phyloP scores from a whole-genome alignment of 2,329 filamentous ascomycete genomes.

The Bipolaris zeicola region DNA sequence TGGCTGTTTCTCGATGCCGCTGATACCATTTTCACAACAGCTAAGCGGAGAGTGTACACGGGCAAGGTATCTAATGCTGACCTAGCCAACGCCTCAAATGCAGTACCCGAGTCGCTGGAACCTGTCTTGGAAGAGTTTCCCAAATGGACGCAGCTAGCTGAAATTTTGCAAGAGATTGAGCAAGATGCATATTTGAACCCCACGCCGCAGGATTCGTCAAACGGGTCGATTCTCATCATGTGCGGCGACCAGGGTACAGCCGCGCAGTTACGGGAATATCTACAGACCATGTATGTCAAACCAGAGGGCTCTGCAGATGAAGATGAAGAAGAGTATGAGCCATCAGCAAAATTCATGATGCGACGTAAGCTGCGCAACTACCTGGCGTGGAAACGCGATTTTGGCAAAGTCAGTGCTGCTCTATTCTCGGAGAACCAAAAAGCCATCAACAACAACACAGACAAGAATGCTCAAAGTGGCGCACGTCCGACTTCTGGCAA shows the following conservation, averaged over 20 bases:
- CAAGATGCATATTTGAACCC: slow-evolving; percentile 86
- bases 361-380: slow-evolving; percentile 84
- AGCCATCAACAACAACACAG: slow-evolving; percentile 69
- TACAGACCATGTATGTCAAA: slow-evolving; percentile 85
- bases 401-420: slow-evolving; percentile 79
- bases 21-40: slow-evolving; percentile 90
- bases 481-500: slow-evolving; percentile 58
- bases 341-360: slow-evolving; percentile 88
- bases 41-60: slow-evolving; percentile 84
- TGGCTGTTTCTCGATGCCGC: slow-evolving; percentile 97
- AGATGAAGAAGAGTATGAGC: slow-evolving; percentile 60
- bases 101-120: slow-evolving; percentile 66
- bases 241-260: slow-evolving; percentile 87
- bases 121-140: slow-evolving; percentile 92
- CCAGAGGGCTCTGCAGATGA: slow-evolving; percentile 53
- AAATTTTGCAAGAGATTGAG: slow-evolving; percentile 92
- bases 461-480: slow-evolving; percentile 57
- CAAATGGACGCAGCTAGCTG: slow-evolving; percentile 89
- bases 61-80: slow-evolving; percentile 68
- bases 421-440: slow-evolving; percentile 82
- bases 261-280: slow-evolving; percentile 84
- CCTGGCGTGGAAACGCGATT: slow-evolving; percentile 86
- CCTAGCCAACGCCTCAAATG: slow-evolving; percentile 52
- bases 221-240: slow-evolving; percentile 94
- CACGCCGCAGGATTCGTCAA: slow-evolving; percentile 76